Percentiles rank a stretch among this genome's conserved stretches.
phyloP scores from a whole-genome alignment of 768 basidiomycete species.

The Rhizopogon vulgaris region DNA sequence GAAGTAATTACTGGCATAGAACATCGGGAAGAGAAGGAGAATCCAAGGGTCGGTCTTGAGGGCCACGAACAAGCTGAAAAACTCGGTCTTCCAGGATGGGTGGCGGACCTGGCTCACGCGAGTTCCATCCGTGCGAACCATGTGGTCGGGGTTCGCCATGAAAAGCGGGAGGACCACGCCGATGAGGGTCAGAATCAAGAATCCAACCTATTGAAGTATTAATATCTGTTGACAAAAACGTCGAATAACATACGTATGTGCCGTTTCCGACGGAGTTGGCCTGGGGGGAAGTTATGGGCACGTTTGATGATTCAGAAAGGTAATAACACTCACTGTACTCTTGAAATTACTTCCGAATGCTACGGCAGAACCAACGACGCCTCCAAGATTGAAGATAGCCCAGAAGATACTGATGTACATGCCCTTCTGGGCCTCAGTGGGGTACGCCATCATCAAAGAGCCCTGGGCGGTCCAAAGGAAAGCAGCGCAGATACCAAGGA shows the following conservation, averaged over 20 bases:
- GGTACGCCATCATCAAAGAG: slow-evolving; percentile 50
- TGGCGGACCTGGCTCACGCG: slow-evolving; percentile 53
- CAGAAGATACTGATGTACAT: slow-evolving; percentile 47
- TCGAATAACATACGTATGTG: slow-evolving; percentile 54
- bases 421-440: slow-evolving; percentile 52
- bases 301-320: neutral
- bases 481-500: slow-evolving; percentile 46
- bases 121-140: slow-evolving; percentile 72
- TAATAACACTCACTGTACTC: slow-evolving; percentile 38
- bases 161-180: slow-evolving; percentile 59
- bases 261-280: slow-evolving; percentile 55
- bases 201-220: slow-evolving; percentile 50
- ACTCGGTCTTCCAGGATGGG: slow-evolving; percentile 72
- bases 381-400: slow-evolving; percentile 76
- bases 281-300: slow-evolving; percentile 8
- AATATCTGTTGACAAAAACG: neutral
- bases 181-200: slow-evolving; percentile 64
- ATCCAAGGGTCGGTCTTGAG: slow-evolving; percentile 69
- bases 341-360: slow-evolving; percentile 68
- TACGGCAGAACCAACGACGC: slow-evolving; percentile 72
- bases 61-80: slow-evolving; percentile 60
- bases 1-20: slow-evolving; percentile 80
- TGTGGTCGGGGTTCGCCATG: slow-evolving; percentile 67
- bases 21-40: slow-evolving; percentile 77
- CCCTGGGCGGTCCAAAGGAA: slow-evolving; percentile 52